phyloP scores from a whole-genome alignment of 2,329 filamentous ascomycete genomes.

The Colletotrichum tamarilloi region DNA sequence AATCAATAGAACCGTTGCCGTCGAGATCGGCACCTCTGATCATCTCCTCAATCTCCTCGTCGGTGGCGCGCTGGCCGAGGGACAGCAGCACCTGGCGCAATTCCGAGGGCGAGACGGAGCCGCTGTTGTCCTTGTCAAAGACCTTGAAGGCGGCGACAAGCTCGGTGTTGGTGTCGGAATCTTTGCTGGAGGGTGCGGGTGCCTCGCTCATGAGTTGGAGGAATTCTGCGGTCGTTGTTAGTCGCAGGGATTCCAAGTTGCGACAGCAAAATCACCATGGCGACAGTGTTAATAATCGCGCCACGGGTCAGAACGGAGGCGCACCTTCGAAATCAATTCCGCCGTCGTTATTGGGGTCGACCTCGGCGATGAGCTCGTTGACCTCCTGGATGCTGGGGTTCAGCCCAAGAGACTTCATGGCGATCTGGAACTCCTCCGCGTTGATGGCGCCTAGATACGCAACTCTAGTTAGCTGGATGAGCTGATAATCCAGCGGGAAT shows the following conservation, averaged over 20 bases:
- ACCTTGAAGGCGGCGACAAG: slow-evolving; percentile 37
- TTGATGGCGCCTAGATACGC: slow-evolving; percentile 32
- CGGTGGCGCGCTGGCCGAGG: slow-evolving; percentile 37
- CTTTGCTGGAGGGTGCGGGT: slow-evolving; percentile 33
- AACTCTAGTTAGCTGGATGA: slow-evolving; percentile 13
- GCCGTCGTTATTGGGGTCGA: slow-evolving; percentile 36
- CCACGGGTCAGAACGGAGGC: background rate
- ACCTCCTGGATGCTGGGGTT: slow-evolving; percentile 37
- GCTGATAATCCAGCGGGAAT: background rate
- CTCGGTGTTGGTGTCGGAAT: slow-evolving; percentile 33
- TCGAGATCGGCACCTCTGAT: slow-evolving; percentile 37
- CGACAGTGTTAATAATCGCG: background rate
- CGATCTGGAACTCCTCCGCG: slow-evolving; percentile 36
- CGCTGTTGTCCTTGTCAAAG: slow-evolving; percentile 38
- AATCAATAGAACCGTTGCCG: slow-evolving; percentile 37
- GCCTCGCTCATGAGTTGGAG: slow-evolving; percentile 37
- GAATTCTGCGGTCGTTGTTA: slow-evolving; percentile 29
- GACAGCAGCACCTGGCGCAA: slow-evolving; percentile 37
- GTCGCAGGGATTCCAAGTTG: background rate
- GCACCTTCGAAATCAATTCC: slow-evolving; percentile 36
- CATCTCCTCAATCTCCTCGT: slow-evolving; percentile 39
- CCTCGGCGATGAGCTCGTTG: slow-evolving; percentile 37
- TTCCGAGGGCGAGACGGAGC: slow-evolving; percentile 36
- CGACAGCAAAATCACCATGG: background rate
- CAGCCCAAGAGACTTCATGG: slow-evolving; percentile 38